Evolutionary conservation across 805 yeast species (phyloP).

Genomic region (Wickerhamia fluorescens): DNA sequence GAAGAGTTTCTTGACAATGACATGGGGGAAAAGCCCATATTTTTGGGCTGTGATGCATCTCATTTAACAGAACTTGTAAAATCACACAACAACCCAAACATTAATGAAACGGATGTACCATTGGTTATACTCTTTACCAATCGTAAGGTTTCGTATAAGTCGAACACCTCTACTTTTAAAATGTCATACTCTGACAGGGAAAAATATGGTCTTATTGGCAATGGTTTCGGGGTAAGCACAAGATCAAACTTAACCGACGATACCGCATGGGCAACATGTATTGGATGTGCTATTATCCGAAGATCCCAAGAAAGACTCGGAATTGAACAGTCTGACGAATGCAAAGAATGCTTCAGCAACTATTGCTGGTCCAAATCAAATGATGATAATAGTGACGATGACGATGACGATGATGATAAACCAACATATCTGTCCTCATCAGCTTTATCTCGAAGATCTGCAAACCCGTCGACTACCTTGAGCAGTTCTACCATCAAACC

Average conservation of each 20-base stretch:
- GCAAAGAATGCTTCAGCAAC: conserved; percentile 58
- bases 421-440: too few relatives aligned
- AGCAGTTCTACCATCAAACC: too few relatives aligned
- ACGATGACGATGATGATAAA: too few relatives aligned
- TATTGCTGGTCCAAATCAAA: too few relatives aligned
- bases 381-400: too few relatives aligned
- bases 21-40: conserved; percentile 62
- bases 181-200: conserved; percentile 55
- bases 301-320: conserved; percentile 68
- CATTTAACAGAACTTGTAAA: conserved; percentile 49
- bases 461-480: too few relatives aligned
- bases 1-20: conserved; percentile 52
- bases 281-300: conserved; percentile 77
- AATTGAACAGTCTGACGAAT: conserved; percentile 55
- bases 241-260: conserved; percentile 63
- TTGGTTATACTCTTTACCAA: conserved; percentile 75
- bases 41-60: conserved; percentile 73
- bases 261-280: conserved; percentile 61
- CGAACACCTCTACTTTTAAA: conserved; percentile 68
- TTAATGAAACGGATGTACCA: too few relatives aligned
- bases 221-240: conserved; percentile 68
- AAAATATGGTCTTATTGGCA: conserved; percentile 52
- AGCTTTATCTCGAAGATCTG: too few relatives aligned
- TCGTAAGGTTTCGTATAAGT: conserved; percentile 52
- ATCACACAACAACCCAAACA: conserved; percentile 40